A percentile compares a stretch with the other conserved stretches of the same genome.
Evolutionary conservation across 2,329 filamentous ascomycete genomes (phyloP).

Genomic region (Penicillium hordei): DNA sequence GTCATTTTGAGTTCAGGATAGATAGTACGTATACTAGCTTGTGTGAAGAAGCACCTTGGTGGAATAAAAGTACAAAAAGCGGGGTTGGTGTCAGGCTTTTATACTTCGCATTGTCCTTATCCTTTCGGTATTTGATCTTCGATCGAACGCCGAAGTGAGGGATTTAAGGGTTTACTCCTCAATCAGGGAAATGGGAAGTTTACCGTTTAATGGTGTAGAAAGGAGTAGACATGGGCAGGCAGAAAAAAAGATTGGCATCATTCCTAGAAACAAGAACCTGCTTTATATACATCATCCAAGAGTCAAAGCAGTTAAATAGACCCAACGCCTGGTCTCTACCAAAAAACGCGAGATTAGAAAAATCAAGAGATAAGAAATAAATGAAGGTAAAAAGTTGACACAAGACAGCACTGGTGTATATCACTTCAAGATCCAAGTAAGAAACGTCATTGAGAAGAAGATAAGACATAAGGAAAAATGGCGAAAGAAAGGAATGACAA

Average conservation of each 20-base stretch:
- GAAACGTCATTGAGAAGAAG: conserved; percentile 4
- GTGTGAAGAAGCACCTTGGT: conserved; percentile 16
- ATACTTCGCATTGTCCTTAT: neutral
- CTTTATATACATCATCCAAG: conserved; percentile 21
- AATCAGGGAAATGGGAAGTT: neutral
- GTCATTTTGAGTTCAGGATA: conserved; percentile 23
- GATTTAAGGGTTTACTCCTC: neutral
- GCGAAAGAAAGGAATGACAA: conserved; percentile 6
- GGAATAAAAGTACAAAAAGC: conserved; percentile 16
- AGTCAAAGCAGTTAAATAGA: conserved; percentile 10
- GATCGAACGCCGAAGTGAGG: conserved; percentile 7
- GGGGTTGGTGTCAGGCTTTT: neutral
- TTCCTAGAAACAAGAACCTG: conserved; percentile 13
- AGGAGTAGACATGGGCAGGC: neutral
- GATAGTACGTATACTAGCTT: neutral
- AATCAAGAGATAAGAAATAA: conserved; percentile 11
- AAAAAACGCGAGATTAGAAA: conserved; percentile 2
- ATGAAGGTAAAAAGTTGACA: conserved; percentile 12
- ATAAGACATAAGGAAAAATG: conserved; percentile 7
- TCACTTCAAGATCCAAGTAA: conserved; percentile 10
- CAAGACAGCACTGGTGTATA: conserved; percentile 10
- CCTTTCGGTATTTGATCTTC: conserved; percentile 1
- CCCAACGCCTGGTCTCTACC: conserved; percentile 14
- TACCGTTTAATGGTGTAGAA: neutral
- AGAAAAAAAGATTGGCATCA: conserved; percentile 9